Percentiles rank a stretch among this genome's conserved stretches.
phyloP scores from a whole-genome alignment of 2,329 filamentous ascomycete species.

The Arthroderma sp. region DNA sequence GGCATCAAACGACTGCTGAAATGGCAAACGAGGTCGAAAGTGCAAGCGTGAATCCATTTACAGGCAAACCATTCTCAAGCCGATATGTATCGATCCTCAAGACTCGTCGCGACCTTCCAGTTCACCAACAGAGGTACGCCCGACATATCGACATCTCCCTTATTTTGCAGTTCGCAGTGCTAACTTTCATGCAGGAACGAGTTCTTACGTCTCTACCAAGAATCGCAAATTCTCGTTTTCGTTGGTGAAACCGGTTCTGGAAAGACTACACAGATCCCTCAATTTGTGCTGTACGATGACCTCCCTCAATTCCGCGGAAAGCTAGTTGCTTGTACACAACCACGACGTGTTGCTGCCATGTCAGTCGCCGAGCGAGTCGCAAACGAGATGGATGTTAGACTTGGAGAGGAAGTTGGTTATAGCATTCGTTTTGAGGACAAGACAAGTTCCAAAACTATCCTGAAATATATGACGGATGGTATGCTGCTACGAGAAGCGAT shows the following conservation, averaged over 20 bases:
- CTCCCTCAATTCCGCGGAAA: conserved; percentile 75
- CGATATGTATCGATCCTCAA: conserved; percentile 86
- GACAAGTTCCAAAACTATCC: conserved; percentile 73
- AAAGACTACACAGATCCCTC: conserved; percentile 97
- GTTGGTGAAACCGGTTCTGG: conserved; percentile 98
- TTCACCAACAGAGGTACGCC: conserved; percentile 71
- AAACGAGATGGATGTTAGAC: conserved; percentile 83
- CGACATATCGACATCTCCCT: background rate
- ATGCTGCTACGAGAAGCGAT: conserved; percentile 95
- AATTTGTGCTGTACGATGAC: conserved; percentile 96
- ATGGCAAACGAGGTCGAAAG: conserved; percentile 67
- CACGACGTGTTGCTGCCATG: conserved; percentile 95
- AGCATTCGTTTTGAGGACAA: conserved; percentile 98
- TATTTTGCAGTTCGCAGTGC: background rate
- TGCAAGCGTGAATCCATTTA: conserved; percentile 76
- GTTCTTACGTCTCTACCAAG: conserved; percentile 85
- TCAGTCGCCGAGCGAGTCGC: conserved; percentile 97
- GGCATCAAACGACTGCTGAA: conserved; percentile 67
- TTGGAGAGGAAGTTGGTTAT: conserved; percentile 94
- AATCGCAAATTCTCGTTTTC: conserved; percentile 91
- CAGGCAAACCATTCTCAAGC: conserved; percentile 58
- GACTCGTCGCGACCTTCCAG: conserved; percentile 70
- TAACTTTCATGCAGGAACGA: conserved; percentile 51
- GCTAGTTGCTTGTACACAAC: conserved; percentile 93
- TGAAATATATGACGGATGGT: conserved; percentile 99